phyloP scores from a whole-genome alignment of 169 alveolate species.

The Eimeria praecox region DNA sequence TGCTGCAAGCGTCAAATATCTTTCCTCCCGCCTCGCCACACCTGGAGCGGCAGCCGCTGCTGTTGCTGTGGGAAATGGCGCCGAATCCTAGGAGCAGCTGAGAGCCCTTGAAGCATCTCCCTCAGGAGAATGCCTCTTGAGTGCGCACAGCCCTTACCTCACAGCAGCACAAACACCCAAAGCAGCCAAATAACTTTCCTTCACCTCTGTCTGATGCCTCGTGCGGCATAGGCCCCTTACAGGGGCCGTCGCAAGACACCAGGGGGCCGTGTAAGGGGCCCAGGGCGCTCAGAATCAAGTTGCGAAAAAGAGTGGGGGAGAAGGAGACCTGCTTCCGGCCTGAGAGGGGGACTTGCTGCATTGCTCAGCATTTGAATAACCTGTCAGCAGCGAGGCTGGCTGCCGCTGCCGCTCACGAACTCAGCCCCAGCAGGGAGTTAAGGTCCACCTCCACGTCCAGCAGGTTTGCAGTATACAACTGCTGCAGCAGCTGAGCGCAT shows the following conservation, averaged over 20 bases:
- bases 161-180: neutral
- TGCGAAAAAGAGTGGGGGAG: no score
- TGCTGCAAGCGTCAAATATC: neutral
- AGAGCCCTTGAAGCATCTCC: neutral
- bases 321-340: neutral
- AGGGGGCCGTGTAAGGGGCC: no score
- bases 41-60: neutral
- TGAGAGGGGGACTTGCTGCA: neutral
- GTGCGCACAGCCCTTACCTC: neutral
- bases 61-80: neutral
- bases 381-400: constrained; percentile 6
- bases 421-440: constrained; percentile 72
- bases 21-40: neutral
- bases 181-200: no score
- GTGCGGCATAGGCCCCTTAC: no score
- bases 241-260: no score
- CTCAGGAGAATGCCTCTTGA: neutral
- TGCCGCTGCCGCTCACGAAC: constrained; percentile 24
- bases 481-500: constrained; percentile 80
- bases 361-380: neutral
- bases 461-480: constrained; percentile 60
- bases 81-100: neutral
- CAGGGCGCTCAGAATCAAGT: no score
- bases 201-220: no score
- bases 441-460: constrained; percentile 77